Evolutionary conservation across 129 eudicot species (phyloP).

Genomic region (Logfia minima): DNA sequence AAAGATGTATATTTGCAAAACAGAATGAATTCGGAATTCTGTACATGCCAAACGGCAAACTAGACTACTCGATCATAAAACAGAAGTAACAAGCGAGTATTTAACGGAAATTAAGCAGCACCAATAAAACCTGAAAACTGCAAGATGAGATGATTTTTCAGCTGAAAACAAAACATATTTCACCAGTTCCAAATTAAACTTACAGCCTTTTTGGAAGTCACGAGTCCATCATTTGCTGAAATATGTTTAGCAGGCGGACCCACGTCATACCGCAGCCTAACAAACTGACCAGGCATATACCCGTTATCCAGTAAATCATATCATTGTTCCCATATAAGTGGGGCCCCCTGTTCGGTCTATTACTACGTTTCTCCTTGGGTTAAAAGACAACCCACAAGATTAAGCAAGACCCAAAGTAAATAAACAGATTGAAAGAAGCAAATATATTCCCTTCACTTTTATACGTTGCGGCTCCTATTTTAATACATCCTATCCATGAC

Average conservation of each 20-base stretch:
- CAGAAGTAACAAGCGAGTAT: neutral
- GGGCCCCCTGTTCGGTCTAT: constrained; percentile 10
- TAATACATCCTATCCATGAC: neutral
- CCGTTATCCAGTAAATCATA: neutral
- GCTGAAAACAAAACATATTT: neutral
- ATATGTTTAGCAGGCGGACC: neutral
- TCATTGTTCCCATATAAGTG: constrained; percentile 11
- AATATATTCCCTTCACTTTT: neutral
- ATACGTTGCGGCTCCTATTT: neutral
- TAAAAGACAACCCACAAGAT: neutral
- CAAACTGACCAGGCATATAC: neutral
- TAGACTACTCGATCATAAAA: constrained; percentile 1
- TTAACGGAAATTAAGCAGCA: neutral
- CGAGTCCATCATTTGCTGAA: neutral
- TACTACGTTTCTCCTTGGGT: neutral
- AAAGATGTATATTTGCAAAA: neutral
- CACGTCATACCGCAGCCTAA: neutral
- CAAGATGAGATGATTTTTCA: neutral
- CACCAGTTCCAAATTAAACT: constrained; percentile 28
- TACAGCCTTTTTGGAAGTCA: constrained; percentile 20
- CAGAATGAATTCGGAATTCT: neutral
- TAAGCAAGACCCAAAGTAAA: neutral
- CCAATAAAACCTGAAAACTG: constrained; percentile 1
- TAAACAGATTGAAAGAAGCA: neutral
- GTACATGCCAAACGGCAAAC: constrained; percentile 6